Evolutionary conservation across 202 grass and related monocot genomes (phyloP), one percentile per base, ranked within the genome.

Genomic region (Bolboschoenoplectus hybrid): DNA sequence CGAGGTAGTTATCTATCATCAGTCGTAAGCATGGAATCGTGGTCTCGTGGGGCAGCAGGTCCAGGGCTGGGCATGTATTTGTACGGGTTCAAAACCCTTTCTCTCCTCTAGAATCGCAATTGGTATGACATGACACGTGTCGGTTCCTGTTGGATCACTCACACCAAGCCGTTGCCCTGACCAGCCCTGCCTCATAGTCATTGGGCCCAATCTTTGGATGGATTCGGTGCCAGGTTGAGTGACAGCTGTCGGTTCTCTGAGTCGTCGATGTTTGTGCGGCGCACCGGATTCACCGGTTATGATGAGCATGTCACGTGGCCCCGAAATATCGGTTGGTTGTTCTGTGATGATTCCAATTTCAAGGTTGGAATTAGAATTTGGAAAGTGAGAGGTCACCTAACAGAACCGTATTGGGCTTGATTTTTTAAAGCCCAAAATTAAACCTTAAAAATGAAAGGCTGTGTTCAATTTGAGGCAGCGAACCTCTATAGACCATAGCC

Each of bases 301-400:
- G 20, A 77, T 53, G 13, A 12, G 41, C 20, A 35, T 52, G 75
- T 13, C 75, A 80, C 52, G 53, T 80, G 53, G 8, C 7, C 19
- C 14, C 53, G 4, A 20, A 79, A 39, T 1, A 57, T 78, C 34
- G 34, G 74, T 78, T 16, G 74, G 50, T 78, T 78, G 74, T 36
- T 57, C 57, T 57, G 34, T 34, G 1, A 60, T 60, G 51, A 79
- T 41, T 79, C 26, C 51, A 39, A 17, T 43, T 56, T 41, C 14
- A 60, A 60, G 35, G 35, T 57, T 40, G 75, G 52, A 57, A 58
- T 52, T 79, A 79, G 36, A 79, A 58, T 40, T 41, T 19, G 38
- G 75, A 80, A 11, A 61, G 53, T 43, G 75, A 80, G 75, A 43
- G 36, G 61, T n/a, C 53, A 80, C 75, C 75, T 80, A 80, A 80